Conservation (phyloP, 2,329 filamentous ascomycete species). For the Aspergillus novofumigatus region DNA sequence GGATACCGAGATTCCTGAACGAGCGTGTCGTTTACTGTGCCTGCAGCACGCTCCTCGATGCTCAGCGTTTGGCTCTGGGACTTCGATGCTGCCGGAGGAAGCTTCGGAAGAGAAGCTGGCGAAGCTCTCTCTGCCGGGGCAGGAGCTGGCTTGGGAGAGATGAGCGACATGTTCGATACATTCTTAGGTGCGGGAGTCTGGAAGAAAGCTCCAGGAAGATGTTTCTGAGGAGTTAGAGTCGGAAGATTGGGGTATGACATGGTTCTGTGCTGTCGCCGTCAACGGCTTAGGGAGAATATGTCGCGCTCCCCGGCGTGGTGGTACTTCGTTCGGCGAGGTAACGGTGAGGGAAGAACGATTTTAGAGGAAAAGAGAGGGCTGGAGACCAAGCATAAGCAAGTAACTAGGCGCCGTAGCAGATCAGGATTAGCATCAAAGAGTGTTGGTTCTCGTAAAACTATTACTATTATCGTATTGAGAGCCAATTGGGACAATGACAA, state of each 20-base stretch:
- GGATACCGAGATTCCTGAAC: conserved; percentile 75
- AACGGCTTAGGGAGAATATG: conserved; percentile 4
- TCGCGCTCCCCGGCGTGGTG: conserved; percentile 23
- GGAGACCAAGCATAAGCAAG: conserved; percentile 1
- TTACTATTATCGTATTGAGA: conserved; percentile 4
- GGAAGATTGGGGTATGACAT: conserved; percentile 42
- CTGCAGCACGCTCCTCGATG: conserved; percentile 74
- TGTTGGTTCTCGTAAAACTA: conserved; percentile 7
- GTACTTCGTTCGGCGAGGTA: neutral
- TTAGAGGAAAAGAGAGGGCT: conserved; percentile 3
- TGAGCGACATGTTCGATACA: conserved; percentile 35
- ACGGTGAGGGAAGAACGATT: neutral
- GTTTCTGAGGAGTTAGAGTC: conserved; percentile 35
- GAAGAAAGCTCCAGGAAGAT: conserved; percentile 41
- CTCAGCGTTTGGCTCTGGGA: conserved; percentile 52
- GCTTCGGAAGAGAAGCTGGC: conserved; percentile 30
- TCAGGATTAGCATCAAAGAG: conserved; percentile 17
- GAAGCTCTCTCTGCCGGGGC: conserved; percentile 26
- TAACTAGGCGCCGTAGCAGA: conserved; percentile 18
- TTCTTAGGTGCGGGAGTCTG: conserved; percentile 36
- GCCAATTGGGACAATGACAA: conserved; percentile 8
- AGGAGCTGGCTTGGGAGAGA: conserved; percentile 24
- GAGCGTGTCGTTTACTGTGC: conserved; percentile 76
- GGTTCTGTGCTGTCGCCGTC: conserved; percentile 17
- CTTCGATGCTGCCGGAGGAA: conserved; percentile 36